Evolutionary conservation across 495 filamentous ascomycete genomes (phyloP).

Genomic region (Penicilliopsis zonata): DNA sequence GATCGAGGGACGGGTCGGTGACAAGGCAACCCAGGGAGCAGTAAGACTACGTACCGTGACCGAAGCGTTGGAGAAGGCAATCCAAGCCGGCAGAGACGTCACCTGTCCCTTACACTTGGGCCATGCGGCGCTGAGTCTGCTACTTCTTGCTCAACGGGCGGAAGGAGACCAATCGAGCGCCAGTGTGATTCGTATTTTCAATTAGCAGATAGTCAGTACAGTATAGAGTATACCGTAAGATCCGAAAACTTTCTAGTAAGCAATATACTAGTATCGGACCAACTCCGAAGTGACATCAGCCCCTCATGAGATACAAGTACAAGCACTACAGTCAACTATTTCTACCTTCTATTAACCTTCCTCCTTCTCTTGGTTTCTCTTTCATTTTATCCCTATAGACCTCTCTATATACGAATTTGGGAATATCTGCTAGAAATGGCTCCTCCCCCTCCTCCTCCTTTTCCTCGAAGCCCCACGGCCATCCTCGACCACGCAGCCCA

Average conservation of each 20-base stretch:
- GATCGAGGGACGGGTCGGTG: conserved; percentile 19
- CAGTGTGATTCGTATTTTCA: too few relatives aligned
- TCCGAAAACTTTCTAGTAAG: neutral
- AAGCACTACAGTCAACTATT: conserved; percentile 1
- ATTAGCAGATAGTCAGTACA: neutral
- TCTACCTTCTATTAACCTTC: neutral
- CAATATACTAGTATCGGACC: neutral
- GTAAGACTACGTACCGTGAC: conserved; percentile 45
- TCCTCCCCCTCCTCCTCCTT: neutral
- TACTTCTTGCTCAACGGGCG: conserved; percentile 23
- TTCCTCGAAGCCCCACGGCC: conserved; percentile 39
- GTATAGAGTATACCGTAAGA: neutral
- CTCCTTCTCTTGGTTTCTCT: conserved; percentile 1
- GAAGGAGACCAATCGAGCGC: conserved; percentile 18
- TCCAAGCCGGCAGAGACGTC: conserved; percentile 45
- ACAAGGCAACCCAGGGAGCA: conserved; percentile 12
- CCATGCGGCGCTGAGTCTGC: conserved; percentile 26
- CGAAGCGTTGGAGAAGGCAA: conserved; percentile 41
- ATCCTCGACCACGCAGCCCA: conserved; percentile 57
- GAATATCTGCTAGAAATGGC: too few relatives aligned
- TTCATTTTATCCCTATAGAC: too few relatives aligned
- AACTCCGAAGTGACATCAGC: conserved; percentile 4
- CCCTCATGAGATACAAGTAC: conserved; percentile 3
- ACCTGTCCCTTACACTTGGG: conserved; percentile 31
- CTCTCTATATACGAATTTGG: too few relatives aligned